phyloP scores from a whole-genome alignment of 2,329 filamentous ascomycete species.

The Colletotrichum chrysophilum region DNA sequence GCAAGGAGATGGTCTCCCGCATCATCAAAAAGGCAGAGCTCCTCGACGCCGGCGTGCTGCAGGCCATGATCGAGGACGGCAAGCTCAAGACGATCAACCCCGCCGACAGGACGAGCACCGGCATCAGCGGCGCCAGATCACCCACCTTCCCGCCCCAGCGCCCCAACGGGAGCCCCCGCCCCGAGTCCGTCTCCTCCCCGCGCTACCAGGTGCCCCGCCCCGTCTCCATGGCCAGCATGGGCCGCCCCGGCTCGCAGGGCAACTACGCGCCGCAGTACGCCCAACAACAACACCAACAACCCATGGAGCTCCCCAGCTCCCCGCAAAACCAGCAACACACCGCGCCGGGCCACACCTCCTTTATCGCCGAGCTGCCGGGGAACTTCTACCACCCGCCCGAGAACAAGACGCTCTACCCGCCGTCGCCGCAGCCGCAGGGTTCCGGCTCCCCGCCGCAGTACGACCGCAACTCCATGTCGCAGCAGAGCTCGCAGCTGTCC shows the following conservation, averaged over 20 bases:
- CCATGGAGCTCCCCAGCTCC: slow-evolving; percentile 14
- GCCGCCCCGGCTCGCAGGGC: slow-evolving; percentile 26
- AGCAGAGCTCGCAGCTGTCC: slow-evolving; percentile 19
- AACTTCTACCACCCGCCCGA: slow-evolving; percentile 50
- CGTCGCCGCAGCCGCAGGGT: slow-evolving; percentile 24
- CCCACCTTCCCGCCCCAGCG: slow-evolving; percentile 4
- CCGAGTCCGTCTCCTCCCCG: slow-evolving; percentile 33
- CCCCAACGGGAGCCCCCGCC: slow-evolving; percentile 15
- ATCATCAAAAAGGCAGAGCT: slow-evolving; percentile 76
- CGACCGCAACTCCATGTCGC: slow-evolving; percentile 27
- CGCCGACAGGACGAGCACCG: slow-evolving; percentile 49
- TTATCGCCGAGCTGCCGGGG: slow-evolving; percentile 49
- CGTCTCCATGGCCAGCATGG: slow-evolving; percentile 27
- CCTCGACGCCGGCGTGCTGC: slow-evolving; percentile 68
- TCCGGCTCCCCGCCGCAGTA: slow-evolving; percentile 18
- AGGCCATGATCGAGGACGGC: slow-evolving; percentile 72
- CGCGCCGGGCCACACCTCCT: slow-evolving; percentile 23
- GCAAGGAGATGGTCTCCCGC: slow-evolving; percentile 70
- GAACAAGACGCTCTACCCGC: slow-evolving; percentile 32
- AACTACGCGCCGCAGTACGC: slow-evolving; percentile 18
- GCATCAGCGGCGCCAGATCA: slow-evolving; percentile 16
- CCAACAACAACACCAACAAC: slow-evolving; percentile 23
- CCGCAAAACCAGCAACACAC: slow-evolving; percentile 25
- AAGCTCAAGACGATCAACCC: slow-evolving; percentile 65
- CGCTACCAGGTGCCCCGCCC: slow-evolving; percentile 48